phyloP scores from a whole-genome alignment of 169 alveolate genomes.

The Fabrea salina region DNA sequence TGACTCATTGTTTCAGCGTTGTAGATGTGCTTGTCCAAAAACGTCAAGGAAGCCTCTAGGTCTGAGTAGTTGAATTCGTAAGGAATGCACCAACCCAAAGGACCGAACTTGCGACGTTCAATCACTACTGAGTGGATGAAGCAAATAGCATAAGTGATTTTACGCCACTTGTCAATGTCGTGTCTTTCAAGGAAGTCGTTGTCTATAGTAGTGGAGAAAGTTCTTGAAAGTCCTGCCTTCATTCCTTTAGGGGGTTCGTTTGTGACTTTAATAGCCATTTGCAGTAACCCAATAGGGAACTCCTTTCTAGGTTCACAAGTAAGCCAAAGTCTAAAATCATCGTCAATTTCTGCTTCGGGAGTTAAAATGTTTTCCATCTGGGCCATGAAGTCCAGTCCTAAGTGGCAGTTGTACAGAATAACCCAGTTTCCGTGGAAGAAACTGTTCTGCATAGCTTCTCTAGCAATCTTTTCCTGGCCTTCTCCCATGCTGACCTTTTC shows the following conservation, averaged over 20 bases:
- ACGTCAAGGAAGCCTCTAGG: slow-evolving; percentile 92
- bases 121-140: slow-evolving; percentile 93
- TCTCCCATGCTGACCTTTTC: slow-evolving; percentile 96
- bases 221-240: slow-evolving; percentile 93
- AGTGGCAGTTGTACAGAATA: slow-evolving; percentile 93
- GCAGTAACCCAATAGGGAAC: slow-evolving; percentile 95
- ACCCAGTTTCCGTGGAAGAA: slow-evolving; percentile 94
- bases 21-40: slow-evolving; percentile 92
- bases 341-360: slow-evolving; percentile 81
- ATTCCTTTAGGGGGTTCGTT: slow-evolving; percentile 95
- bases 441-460: slow-evolving; percentile 84
- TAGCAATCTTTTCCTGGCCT: slow-evolving; percentile 92
- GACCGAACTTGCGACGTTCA: slow-evolving; percentile 95
- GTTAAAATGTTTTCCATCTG: slow-evolving; percentile 86
- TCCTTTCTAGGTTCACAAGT: slow-evolving; percentile 91
- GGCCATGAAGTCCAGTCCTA: slow-evolving; percentile 90
- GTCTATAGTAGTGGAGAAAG: slow-evolving; percentile 89
- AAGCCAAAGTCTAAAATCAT: slow-evolving; percentile 88
- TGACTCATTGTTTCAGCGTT: slow-evolving; percentile 78
- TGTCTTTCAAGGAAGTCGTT: slow-evolving; percentile 92
- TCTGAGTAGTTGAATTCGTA: slow-evolving; percentile 96
- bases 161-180: slow-evolving; percentile 93
- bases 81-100: slow-evolving; percentile 97
- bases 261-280: slow-evolving; percentile 94
- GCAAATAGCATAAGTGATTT: slow-evolving; percentile 88